A percentile compares a stretch with the other conserved stretches of the same genome.
Conservation (phyloP, 2,329 filamentous ascomycete genomes). For the Arthrocladium fulminans region DNA sequence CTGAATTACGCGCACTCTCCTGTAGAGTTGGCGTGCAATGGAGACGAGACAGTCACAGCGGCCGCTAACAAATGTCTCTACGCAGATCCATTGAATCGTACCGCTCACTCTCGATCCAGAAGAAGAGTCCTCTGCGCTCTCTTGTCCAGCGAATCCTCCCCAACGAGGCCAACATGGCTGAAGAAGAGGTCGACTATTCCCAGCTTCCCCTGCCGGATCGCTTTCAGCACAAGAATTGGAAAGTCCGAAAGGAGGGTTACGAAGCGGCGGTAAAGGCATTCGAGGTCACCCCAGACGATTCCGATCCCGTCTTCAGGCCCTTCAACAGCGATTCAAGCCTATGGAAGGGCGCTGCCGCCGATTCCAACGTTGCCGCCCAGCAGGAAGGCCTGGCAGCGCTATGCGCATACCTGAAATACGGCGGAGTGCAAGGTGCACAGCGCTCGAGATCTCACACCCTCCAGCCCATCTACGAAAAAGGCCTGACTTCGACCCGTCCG, state of each 20-base stretch:
- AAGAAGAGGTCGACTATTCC: conserved; percentile 35
- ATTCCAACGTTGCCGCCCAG: conserved; percentile 95
- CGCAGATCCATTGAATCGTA: conserved; percentile 14
- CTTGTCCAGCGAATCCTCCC: conserved; percentile 18
- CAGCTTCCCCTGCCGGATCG: conserved; percentile 35
- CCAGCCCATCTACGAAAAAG: conserved; percentile 78
- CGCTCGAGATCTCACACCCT: conserved; percentile 69
- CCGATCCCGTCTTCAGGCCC: conserved; percentile 74
- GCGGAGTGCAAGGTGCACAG: conserved; percentile 58
- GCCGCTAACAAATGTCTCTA: conserved; percentile 18
- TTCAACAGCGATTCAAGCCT: conserved; percentile 76
- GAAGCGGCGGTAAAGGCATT: conserved; percentile 87
- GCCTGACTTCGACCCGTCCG: conserved; percentile 74
- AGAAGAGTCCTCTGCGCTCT: conserved; percentile 4
- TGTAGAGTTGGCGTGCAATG: not conserved
- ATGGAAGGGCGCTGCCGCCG: conserved; percentile 86
- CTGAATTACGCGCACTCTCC: not conserved
- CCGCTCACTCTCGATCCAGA: conserved; percentile 1
- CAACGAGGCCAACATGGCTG: conserved; percentile 29
- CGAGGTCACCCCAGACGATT: conserved; percentile 72
- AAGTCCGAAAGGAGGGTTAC: conserved; percentile 89
- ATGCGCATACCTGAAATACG: conserved; percentile 87
- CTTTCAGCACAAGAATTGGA: conserved; percentile 63
- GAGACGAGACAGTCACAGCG: not conserved
- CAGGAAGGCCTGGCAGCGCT: conserved; percentile 82